phyloP scores from a whole-genome alignment of 768 basidiomycete species.

The Gloeopeniophorella convolvens region DNA sequence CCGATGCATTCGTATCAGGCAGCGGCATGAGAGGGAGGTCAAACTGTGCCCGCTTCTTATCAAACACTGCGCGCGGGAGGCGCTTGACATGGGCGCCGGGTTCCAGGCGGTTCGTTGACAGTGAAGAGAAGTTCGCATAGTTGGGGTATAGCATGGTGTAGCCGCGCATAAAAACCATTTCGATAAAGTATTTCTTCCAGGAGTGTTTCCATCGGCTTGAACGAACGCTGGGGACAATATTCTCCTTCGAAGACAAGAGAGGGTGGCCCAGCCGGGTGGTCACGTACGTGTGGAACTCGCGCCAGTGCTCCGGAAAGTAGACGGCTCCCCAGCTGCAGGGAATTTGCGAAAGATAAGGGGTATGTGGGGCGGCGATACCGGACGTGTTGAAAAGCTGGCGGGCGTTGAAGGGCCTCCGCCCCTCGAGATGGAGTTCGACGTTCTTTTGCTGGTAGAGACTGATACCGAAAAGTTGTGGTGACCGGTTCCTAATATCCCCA shows the following conservation, averaged over 20 bases:
- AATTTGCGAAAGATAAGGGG: conserved; percentile 79
- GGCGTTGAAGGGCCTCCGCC: conserved; percentile 63
- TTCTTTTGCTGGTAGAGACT: conserved; percentile 85
- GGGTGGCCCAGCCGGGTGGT: conserved; percentile 49
- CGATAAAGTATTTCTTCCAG: conserved; percentile 90
- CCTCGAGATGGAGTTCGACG: conserved; percentile 62
- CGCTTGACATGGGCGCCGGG: conserved; percentile 72
- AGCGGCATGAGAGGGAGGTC: conserved; percentile 62
- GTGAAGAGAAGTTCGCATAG: conserved; percentile 58
- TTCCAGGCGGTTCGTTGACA: conserved; percentile 91
- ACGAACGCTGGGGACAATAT: conserved; percentile 66
- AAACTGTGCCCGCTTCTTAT: conserved; percentile 58
- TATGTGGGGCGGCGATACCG: conserved; percentile 37
- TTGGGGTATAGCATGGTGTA: conserved; percentile 91
- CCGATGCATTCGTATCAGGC: conserved; percentile 26
- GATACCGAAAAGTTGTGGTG: conserved; percentile 61
- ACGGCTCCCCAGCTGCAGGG: conserved; percentile 91
- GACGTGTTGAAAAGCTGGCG: conserved; percentile 45
- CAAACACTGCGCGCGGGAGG: conserved; percentile 38
- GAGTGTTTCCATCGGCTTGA: conserved; percentile 77
- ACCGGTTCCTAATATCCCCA: conserved; percentile 35
- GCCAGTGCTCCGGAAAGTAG: conserved; percentile 87
- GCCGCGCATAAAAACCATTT: conserved; percentile 72
- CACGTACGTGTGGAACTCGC: conserved; percentile 79
- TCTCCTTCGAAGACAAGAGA: conserved; percentile 30